Conservation (phyloP, 2,329 filamentous ascomycete species). For the Nemania abortiva region DNA sequence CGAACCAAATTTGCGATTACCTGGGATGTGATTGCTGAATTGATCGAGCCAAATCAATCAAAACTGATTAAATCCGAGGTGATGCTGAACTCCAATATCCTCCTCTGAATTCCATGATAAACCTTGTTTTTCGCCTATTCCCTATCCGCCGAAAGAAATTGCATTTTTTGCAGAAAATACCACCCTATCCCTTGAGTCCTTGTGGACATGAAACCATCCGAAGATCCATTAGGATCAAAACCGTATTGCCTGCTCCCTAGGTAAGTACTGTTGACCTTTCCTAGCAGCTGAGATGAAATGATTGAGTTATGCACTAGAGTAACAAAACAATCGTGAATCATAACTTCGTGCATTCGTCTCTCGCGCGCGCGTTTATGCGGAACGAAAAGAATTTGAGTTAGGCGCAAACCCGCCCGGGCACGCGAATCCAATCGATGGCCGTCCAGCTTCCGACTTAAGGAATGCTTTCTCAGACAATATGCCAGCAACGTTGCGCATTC, state of each 20-base stretch:
- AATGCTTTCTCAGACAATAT: slow-evolving; percentile 45
- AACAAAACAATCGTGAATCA: slow-evolving; percentile 46
- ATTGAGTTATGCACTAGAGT: slow-evolving; percentile 39
- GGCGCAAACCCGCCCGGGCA: slow-evolving; percentile 23
- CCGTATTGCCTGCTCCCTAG: slow-evolving; percentile 31
- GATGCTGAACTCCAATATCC: slow-evolving; percentile 31
- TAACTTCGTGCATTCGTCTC: slow-evolving; percentile 44
- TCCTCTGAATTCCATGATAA: slow-evolving; percentile 15
- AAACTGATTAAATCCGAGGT: slow-evolving; percentile 11
- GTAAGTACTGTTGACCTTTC: slow-evolving; percentile 47
- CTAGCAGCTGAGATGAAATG: slow-evolving; percentile 36
- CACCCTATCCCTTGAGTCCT: slow-evolving; percentile 34
- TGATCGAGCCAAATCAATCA: slow-evolving; percentile 8
- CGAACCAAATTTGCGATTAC: slow-evolving; percentile 14
- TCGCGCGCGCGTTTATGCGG: slow-evolving; percentile 15
- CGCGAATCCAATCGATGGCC: slow-evolving; percentile 40
- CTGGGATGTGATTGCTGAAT: slow-evolving; percentile 9
- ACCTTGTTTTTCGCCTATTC: slow-evolving; percentile 18
- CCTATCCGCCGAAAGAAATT: slow-evolving; percentile 23
- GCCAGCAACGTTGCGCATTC: slow-evolving; percentile 33
- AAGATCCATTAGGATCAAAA: slow-evolving; percentile 30
- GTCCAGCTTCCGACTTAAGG: slow-evolving; percentile 38
- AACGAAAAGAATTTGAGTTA: slow-evolving; percentile 19
- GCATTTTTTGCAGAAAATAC: slow-evolving; percentile 42
- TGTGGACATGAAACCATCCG: slow-evolving; percentile 41